Conservation (phyloP, 2,329 filamentous ascomycete genomes). For the Penicillium sp. region DNA sequence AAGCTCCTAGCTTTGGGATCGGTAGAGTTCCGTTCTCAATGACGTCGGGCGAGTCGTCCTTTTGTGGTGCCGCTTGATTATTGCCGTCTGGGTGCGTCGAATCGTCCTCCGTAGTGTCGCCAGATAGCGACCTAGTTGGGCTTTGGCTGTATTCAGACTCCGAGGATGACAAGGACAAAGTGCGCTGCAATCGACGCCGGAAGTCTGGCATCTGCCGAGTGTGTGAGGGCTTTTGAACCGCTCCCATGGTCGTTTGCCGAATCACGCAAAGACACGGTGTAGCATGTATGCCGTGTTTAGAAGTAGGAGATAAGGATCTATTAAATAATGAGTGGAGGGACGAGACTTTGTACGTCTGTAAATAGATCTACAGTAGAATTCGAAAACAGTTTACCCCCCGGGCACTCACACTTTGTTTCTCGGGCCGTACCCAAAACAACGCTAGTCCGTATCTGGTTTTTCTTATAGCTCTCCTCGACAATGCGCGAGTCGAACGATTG, state of each 20-base stretch:
- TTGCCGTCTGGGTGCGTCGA: neutral
- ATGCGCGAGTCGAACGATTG: no score
- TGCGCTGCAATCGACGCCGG: slow-evolving; percentile 1
- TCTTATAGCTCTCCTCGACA: no score
- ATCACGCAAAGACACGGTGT: neutral
- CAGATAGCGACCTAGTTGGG: neutral
- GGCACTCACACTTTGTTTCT: no score
- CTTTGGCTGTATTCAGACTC: neutral
- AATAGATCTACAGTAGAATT: no score
- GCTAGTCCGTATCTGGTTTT: no score
- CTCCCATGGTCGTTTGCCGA: neutral
- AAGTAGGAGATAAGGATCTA: no score
- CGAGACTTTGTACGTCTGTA: no score
- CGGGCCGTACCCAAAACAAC: no score
- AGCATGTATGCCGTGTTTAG: no score
- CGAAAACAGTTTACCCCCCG: no score
- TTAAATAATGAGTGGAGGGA: no score
- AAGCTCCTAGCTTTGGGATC: neutral
- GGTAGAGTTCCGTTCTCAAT: neutral
- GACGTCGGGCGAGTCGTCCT: neutral
- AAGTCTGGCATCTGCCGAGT: neutral
- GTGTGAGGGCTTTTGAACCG: neutral
- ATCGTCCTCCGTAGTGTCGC: slow-evolving; percentile 1
- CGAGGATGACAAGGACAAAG: slow-evolving; percentile 1
- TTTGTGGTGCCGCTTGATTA: neutral